Base-by-base conservation (phyloP, 176 grass and related monocot genomes). In the Chloris gayana region DNA sequence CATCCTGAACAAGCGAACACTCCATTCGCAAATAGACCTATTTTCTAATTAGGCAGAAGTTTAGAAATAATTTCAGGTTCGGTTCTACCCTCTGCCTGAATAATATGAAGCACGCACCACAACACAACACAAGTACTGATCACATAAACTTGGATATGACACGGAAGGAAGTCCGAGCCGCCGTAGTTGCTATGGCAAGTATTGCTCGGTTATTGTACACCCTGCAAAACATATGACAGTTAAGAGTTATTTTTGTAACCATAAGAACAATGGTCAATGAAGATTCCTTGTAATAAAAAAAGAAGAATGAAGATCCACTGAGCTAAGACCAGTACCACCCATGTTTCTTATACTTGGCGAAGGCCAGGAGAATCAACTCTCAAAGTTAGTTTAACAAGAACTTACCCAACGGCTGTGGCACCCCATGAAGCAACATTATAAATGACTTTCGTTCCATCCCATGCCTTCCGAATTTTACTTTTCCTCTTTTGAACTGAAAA, bases 351-450 rank as follows among this genome's bases (percentile, higher is more conserved):
- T 63, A 56, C 70, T 33, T 68, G 37, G 5, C 32, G 45, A 14
- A 47, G 14, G 45, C 45, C 3, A 47, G 13, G 13, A 47, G 45
- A 47, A 47, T 47, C 41, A 47, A 13, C 45, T 14, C 44, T 46
- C 45, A 47, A 47, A 1, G 45, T 47, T 47, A 47, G 45, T 14
- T 47, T 47, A 44, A 44, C 7, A 47, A 47, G 45, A 47, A 82
- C 49, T 72, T 89, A 95, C 96, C 92, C 88, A 74, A 95, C 64
- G 81, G 96, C 92, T 70, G 96, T 98, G 46, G 96, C 92, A 62
- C 92, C 79, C 92, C 96, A 95, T 56, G 96, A 98, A 80, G 90
- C 88, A 39, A 95, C 74, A 61, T 95, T 98, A 58, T 98, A 98
- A 46, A 93, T 64, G 29, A 91, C 82, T 91, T 89, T 87, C 69